These are phyloP conservation scores for Diaporthe citri DNA, from an alignment of 2,329 filamentous ascomycete genomes.

Conservation along the genomic window DNA sequence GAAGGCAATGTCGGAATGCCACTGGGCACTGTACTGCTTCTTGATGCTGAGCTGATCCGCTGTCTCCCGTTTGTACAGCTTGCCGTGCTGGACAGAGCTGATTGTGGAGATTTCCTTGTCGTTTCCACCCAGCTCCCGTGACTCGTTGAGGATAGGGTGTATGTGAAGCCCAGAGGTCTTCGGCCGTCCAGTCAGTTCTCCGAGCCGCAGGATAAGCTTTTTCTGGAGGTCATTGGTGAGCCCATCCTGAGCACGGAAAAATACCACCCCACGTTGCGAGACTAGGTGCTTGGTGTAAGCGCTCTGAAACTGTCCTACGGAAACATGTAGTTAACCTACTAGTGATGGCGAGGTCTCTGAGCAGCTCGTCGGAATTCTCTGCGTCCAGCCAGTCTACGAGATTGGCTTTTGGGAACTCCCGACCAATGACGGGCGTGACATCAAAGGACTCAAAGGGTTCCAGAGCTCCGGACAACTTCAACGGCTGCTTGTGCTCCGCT, in stretches of 20 bases:
- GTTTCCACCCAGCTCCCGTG: slow-evolving; percentile 62
- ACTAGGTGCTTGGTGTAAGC: slow-evolving; percentile 53
- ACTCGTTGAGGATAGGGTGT: slow-evolving; percentile 68
- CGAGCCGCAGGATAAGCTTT: slow-evolving; percentile 68
- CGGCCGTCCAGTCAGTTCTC: slow-evolving; percentile 71
- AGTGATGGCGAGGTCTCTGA: slow-evolving; percentile 76
- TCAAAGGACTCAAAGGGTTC: slow-evolving; percentile 68
- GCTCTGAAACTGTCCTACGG: neutral
- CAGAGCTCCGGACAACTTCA: slow-evolving; percentile 64
- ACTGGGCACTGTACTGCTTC: slow-evolving; percentile 54
- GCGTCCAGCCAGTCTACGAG: slow-evolving; percentile 72
- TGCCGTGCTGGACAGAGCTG: slow-evolving; percentile 61
- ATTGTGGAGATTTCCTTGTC: slow-evolving; percentile 73
- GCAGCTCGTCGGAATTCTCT: slow-evolving; percentile 71
- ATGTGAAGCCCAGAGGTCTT: slow-evolving; percentile 69
- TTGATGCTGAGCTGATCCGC: slow-evolving; percentile 48
- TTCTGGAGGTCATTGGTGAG: slow-evolving; percentile 72
- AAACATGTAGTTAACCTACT: too few relatives aligned
- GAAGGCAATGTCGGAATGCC: slow-evolving; percentile 68
- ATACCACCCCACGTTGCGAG: slow-evolving; percentile 73
- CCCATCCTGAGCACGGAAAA: slow-evolving; percentile 71
- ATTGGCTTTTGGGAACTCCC: slow-evolving; percentile 70
- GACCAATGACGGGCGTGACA: slow-evolving; percentile 71
- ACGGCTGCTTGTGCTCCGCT: slow-evolving; percentile 49
- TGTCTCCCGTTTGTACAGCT: slow-evolving; percentile 49